Base-by-base conservation (phyloP, 2,329 filamentous ascomycete species). In the Aureobasidium leucospermi region DNA sequence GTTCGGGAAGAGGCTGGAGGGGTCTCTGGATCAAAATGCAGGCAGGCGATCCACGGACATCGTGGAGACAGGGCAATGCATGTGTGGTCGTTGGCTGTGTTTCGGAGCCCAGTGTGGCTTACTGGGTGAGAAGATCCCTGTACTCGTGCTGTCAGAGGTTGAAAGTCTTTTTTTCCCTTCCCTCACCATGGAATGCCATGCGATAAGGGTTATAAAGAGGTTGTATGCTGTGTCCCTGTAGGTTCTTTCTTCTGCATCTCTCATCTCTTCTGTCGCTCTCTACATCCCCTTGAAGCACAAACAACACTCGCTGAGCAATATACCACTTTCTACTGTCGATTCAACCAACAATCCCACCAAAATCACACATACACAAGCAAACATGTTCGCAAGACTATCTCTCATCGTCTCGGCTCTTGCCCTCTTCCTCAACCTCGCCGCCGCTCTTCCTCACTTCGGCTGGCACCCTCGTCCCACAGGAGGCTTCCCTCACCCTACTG, bases 381-480 rank as follows among this genome's bases (percentile, higher is more conserved):
- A 38, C 16, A 59, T 59, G 47, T 45, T 59, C 23, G 38, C 47
- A 38, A 59, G 46, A 39, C 47, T 53, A 41, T 51, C 58, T 31
- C 39, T 51, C 47, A 42, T 51, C 34, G 29, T 59, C 36, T 42
- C 46, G 56, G 47, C 56, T 38, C 58, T 59, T 39, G 55, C 55
- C 41, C 28, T 59, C 32, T 53, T 31, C 58, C 28, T 53, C 39
- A 42, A 59, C 46, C 11, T 38, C 32, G 29, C 58, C 10, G 58
- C 34, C 19, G 58, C 58, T 47, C 48, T 41, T 38, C 49, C 52
- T 58, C 41, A 48, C 46, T 49, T 36, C 19, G 39, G 53, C 42
- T 45, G 45, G 36, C 28, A 49, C 16, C 47, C 48, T 43, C 52
- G 36, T 23, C 36, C 34, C 41, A 36, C 52, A 49, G 56, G 53